Conservation (phyloP, 345 rosid genomes). For the Citrus australasica region DNA sequence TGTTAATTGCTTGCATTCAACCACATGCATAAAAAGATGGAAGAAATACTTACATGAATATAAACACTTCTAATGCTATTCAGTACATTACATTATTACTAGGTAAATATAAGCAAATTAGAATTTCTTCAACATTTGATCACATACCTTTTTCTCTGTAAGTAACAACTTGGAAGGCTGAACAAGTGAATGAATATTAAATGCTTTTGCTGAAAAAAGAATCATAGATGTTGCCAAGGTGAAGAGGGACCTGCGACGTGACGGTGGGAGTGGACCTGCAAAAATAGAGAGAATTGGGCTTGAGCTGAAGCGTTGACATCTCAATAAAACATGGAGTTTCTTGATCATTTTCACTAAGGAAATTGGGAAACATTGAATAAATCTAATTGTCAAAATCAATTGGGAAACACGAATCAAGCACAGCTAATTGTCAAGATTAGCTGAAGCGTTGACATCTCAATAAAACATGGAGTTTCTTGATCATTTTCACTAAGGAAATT, state of each 20-base stretch:
- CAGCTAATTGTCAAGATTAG: neutral
- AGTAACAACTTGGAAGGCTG: slow-evolving; percentile 50
- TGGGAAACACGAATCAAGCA: neutral
- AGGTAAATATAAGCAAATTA: neutral
- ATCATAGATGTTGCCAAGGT: slow-evolving; percentile 83
- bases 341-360: neutral
- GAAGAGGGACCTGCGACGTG: slow-evolving; percentile 80
- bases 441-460: slow-evolving; percentile 1
- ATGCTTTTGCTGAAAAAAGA: slow-evolving; percentile 79
- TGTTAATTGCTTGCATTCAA: neutral
- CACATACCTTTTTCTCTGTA: slow-evolving; percentile 55
- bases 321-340: neutral
- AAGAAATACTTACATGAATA: neutral
- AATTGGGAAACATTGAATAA: neutral
- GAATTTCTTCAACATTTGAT: neutral
- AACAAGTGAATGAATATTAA: slow-evolving; percentile 53
- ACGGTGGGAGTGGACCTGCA: slow-evolving; percentile 78
- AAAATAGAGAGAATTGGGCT: slow-evolving; percentile 9
- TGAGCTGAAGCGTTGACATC: slow-evolving; percentile 4
- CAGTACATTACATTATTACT: neutral
- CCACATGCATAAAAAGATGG: neutral
- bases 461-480: neutral
- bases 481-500: neutral
- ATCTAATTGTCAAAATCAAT: neutral
- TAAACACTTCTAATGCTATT: neutral